phyloP scores from a whole-genome alignment of 345 rosid species.

The Euphorbia tirucalli region DNA sequence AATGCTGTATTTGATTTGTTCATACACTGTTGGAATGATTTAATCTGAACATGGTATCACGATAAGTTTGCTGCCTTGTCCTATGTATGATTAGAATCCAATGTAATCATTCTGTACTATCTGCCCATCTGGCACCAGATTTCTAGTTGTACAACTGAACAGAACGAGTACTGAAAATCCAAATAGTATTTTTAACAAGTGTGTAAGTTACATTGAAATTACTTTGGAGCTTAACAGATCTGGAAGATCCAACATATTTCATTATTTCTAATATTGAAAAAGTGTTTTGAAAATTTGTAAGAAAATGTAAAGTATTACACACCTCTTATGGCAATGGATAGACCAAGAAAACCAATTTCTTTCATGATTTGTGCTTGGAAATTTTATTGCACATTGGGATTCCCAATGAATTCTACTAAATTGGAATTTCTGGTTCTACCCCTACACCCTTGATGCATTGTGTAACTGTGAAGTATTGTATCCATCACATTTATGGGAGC shows the following conservation, averaged over 20 bases:
- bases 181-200: conserved; percentile 2
- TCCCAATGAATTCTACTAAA: background rate
- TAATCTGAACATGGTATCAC: background rate
- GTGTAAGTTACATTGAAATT: background rate
- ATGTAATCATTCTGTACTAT: background rate
- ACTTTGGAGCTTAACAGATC: background rate
- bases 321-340: background rate
- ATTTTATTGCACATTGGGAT: background rate
- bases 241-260: background rate
- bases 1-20: background rate
- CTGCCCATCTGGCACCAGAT: background rate
- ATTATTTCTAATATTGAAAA: background rate
- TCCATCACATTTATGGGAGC: background rate
- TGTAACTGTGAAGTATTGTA: background rate
- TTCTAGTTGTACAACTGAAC: background rate
- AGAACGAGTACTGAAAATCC: background rate
- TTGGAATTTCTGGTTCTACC: background rate
- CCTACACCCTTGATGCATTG: background rate
- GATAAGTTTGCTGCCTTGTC: background rate
- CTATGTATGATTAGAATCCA: background rate
- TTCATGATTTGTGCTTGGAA: too few relatives aligned
- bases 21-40: background rate
- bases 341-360: background rate
- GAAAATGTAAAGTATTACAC: background rate
- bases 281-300: background rate